Evolutionary conservation across 345 rosid genomes (phyloP), one percentile per base, ranked within the genome.

Genomic region (Adansonia digitata): DNA sequence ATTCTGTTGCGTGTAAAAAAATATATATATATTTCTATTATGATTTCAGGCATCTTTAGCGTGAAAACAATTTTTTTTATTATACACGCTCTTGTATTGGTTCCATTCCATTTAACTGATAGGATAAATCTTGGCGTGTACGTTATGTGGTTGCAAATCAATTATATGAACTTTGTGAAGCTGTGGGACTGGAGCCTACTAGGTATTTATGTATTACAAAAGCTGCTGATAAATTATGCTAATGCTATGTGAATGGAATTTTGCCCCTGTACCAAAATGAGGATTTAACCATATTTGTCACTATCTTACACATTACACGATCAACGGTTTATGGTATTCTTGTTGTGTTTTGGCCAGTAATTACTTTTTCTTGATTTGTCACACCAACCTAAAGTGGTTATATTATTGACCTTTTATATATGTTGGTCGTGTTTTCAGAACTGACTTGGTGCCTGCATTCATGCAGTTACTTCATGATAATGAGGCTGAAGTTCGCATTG

Each of bases 61-160:
- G 1, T 60, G 14, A 7, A 56, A n/a, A 22, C 0, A 4, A 8
- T 40, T 22, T 17, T 72, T 18, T 53, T 72, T 1, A 73, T 60
- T n/a, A 5, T 29, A 24, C 18, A 7, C 17, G n/a, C 52, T 29
- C 27, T 73, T 46, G 45, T 59, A 60, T 60, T 73, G 45, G 26
- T 75, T 79, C 76, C 3, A 76, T 74, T 70, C 77, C 69, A 63
- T 84, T 90, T 84, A 69, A 20, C 15, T 43, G 45, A 73, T 89
- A 94, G 97, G 98, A 94, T 73, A 94, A 94, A 83, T 94, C 97
- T 43, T 94, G 97, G 98, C 97, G 98, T 79, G 97, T 94, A 60
- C 95, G 98, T 37, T 91, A 94, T 84, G 88, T 91, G 94, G 97
- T 94, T 71, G 98, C 98, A 72, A 94, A 94, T 84, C 97, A 94